A percentile compares a stretch with the other conserved stretches of the same genome.
Evolutionary conservation across 2,329 filamentous ascomycete genomes (phyloP).

Genomic region (Fusarium virguliforme): DNA sequence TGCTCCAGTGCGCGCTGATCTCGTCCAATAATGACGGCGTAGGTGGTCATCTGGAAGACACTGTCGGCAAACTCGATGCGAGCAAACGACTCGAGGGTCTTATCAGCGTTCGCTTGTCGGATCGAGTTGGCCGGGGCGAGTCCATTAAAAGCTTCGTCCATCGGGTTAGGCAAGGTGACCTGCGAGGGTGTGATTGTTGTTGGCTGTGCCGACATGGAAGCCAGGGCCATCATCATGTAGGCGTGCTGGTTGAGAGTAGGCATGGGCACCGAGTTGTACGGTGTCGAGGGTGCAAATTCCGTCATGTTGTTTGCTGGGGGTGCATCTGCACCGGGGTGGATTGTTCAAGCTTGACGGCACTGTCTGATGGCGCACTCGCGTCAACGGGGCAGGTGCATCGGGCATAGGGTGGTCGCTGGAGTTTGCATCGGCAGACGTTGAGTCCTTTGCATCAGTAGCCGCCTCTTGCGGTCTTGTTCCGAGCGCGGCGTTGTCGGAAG

Average conservation of each 20-base stretch:
- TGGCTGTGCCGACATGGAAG: slow-evolving; percentile 60
- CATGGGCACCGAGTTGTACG: slow-evolving; percentile 55
- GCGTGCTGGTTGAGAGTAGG: slow-evolving; percentile 57
- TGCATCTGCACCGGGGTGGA: slow-evolving; percentile 44
- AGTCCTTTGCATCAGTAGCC: slow-evolving; percentile 31
- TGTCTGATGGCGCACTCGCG: slow-evolving; percentile 25
- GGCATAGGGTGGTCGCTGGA: slow-evolving; percentile 45
- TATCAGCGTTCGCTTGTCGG: slow-evolving; percentile 56
- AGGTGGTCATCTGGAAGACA: slow-evolving; percentile 84
- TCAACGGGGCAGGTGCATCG: slow-evolving; percentile 40
- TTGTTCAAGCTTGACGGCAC: slow-evolving; percentile 34
- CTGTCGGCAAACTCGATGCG: slow-evolving; percentile 81
- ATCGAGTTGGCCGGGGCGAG: slow-evolving; percentile 53
- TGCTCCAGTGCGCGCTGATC: slow-evolving; percentile 74
- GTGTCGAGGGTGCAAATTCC: slow-evolving; percentile 54
- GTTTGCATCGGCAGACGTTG: slow-evolving; percentile 29
- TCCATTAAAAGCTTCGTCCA: slow-evolving; percentile 53
- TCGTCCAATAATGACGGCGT: slow-evolving; percentile 80
- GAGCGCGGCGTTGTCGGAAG: slow-evolving; percentile 32
- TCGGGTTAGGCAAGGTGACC: slow-evolving; percentile 61
- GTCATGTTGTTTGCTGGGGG: slow-evolving; percentile 36
- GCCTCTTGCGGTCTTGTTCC: slow-evolving; percentile 41
- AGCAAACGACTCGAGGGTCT: slow-evolving; percentile 71
- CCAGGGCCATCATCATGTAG: slow-evolving; percentile 65
- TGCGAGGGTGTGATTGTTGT: slow-evolving; percentile 65